Base-by-base conservation (phyloP, 495 filamentous ascomycete species). In the Endocarpon pusillum region DNA sequence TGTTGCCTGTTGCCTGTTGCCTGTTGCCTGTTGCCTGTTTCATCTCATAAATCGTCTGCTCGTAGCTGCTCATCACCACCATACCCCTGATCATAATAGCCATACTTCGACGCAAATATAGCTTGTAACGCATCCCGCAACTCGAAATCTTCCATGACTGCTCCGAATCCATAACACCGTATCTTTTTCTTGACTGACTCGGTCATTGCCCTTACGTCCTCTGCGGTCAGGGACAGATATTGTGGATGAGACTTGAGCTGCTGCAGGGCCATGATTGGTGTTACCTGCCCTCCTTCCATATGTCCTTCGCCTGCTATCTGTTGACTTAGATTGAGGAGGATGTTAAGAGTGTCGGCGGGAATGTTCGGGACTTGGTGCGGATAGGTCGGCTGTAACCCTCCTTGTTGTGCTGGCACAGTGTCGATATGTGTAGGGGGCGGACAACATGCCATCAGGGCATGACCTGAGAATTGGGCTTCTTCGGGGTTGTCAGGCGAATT, bases 211-310 rank as follows among this genome's bases (percentile, higher is more conserved):
- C 71, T 67, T 47, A 94, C 69, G 42, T 97, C 84, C 28, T 72
- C 67, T 31, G 49, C 48, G 29, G 57, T 68, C 43, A 97, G 50
- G 36, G 75, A 65, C 2, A 39, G 41, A 35, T 86, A 71, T 31
- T 75, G 55, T 39, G 74, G 69, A 52, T 94, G 74, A 30, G 62
- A 64, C 31, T 81, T 64, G 19, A 97, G 66, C 53, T 75, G 75
- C 39, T 82, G 76, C 67, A 87, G 86, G 1, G 86, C 86, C 83
- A 89, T 89, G 35, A 94, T 78, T 0, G 89, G 89, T n/a, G 87
- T 94, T 50, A 97, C 78, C 55, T 97, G 89, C 7, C 5, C 4
- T n/a, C 28, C 28, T n/a, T n/a, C n/a, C n/a, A n/a, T n/a, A n/a
- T n/a, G n/a, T 17, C 82, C 81, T 39, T 92, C 84, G 0, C 91